Conservation (phyloP, 2,329 filamentous ascomycete genomes). For the Aspergillus intermedius region DNA sequence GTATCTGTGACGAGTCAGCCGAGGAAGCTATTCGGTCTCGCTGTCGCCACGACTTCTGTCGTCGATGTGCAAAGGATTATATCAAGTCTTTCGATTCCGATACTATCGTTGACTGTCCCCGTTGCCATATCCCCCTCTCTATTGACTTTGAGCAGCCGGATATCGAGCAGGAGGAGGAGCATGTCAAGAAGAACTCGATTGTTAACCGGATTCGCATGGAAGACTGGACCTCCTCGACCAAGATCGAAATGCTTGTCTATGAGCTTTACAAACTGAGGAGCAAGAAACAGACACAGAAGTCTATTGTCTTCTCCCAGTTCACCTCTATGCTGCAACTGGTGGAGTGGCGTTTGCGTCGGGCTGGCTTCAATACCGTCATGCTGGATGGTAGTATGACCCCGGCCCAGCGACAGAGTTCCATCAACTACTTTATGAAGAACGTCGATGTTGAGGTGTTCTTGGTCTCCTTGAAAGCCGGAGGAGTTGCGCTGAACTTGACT, state of each 20-base stretch:
- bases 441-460: constrained; percentile 91
- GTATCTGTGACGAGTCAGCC: constrained; percentile 92
- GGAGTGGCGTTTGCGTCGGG: constrained; percentile 90
- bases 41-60: constrained; percentile 90
- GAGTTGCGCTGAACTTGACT: constrained; percentile 89
- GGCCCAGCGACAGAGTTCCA: constrained; percentile 83
- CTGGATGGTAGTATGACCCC: constrained; percentile 96
- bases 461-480: constrained; percentile 91
- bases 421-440: constrained; percentile 95
- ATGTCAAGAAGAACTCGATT: constrained; percentile 91
- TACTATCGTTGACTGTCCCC: constrained; percentile 62
- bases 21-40: constrained; percentile 89
- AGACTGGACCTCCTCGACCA: constrained; percentile 95
- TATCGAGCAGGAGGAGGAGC: constrained; percentile 80
- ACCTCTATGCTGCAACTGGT: constrained; percentile 96
- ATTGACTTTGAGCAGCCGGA: constrained; percentile 95
- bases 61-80: constrained; percentile 72
- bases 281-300: constrained; percentile 89
- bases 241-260: constrained; percentile 94
- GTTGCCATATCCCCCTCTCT: constrained; percentile 79
- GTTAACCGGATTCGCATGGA: constrained; percentile 99
- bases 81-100: constrained; percentile 65
- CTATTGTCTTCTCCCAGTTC: constrained; percentile 95
- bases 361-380: constrained; percentile 98
- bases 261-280: constrained; percentile 87